Evolutionary conservation across 805 yeast genomes (phyloP).

Genomic region (Lipomyces starkeyi): DNA sequence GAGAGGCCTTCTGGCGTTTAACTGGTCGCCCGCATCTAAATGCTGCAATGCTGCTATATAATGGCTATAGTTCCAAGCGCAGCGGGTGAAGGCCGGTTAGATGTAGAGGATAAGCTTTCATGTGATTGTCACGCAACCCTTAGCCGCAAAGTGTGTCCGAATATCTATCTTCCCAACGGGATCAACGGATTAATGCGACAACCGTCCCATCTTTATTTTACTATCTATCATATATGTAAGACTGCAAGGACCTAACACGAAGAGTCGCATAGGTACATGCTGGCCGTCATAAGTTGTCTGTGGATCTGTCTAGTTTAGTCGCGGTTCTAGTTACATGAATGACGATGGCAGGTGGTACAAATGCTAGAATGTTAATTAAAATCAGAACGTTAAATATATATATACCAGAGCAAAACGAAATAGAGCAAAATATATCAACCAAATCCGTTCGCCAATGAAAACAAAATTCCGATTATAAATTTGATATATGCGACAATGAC

Average conservation of each 20-base stretch:
- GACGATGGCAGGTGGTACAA: no score
- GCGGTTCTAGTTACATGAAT: no score
- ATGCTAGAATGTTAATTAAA: no score
- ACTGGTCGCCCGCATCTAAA: background rate
- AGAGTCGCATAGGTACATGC: no score
- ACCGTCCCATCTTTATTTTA: no score
- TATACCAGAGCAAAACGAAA: background rate
- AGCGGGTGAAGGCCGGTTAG: background rate
- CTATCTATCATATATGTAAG: no score
- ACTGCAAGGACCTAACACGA: no score
- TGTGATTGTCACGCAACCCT: background rate
- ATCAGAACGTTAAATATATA: background rate
- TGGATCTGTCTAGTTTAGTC: no score
- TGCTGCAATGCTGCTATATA: background rate
- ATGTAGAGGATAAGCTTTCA: background rate
- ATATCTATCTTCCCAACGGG: no score
- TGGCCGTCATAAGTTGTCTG: no score
- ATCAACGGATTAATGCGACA: no score
- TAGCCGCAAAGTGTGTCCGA: background rate
- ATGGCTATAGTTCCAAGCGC: background rate
- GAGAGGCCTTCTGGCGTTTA: background rate
- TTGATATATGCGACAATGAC: background rate
- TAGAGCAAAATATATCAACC: background rate
- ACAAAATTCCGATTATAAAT: background rate
- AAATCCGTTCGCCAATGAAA: background rate